phyloP scores from a whole-genome alignment of 495 filamentous ascomycete genomes.

The Parmelia sp. region DNA sequence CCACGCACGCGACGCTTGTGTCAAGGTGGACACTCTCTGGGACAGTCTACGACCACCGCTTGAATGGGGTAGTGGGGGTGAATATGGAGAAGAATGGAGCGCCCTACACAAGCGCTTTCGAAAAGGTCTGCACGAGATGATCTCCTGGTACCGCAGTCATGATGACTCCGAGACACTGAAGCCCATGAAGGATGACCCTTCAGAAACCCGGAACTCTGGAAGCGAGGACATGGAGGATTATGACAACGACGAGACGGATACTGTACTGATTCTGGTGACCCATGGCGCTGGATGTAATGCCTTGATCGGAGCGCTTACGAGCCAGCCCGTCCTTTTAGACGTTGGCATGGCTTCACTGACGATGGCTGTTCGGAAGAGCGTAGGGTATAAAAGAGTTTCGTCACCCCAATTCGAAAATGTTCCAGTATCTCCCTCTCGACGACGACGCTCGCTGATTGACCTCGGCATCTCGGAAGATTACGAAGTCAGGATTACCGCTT shows the following conservation, averaged over 20 bases:
- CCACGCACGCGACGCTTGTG: constrained; percentile 86
- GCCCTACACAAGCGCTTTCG: constrained; percentile 86
- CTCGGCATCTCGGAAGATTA: constrained; percentile 54
- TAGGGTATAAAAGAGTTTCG: constrained; percentile 27
- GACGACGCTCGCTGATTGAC: constrained; percentile 32
- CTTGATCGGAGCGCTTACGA: constrained; percentile 80
- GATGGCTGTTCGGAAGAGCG: constrained; percentile 69
- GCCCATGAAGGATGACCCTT: constrained; percentile 28
- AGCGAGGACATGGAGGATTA: constrained; percentile 15
- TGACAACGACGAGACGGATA: constrained; percentile 56
- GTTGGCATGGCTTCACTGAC: constrained; percentile 86
- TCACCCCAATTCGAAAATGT: constrained; percentile 27
- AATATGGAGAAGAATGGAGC: constrained; percentile 91
- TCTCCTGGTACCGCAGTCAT: constrained; percentile 72
- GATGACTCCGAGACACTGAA: constrained; percentile 37
- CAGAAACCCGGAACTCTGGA: constrained; percentile 21
- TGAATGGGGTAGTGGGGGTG: constrained; percentile 79
- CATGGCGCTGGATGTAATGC: constrained; percentile 99
- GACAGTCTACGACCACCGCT: constrained; percentile 74
- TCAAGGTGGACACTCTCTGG: constrained; percentile 87
- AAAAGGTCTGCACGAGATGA: constrained; percentile 63
- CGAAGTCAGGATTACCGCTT: constrained; percentile 68
- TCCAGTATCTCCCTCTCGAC: constrained; percentile 20
- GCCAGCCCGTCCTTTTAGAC: constrained; percentile 82
- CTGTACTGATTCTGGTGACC: constrained; percentile 84